Conservation (phyloP, 768 basidiomycete genomes). For the Tremella fuciformis region DNA sequence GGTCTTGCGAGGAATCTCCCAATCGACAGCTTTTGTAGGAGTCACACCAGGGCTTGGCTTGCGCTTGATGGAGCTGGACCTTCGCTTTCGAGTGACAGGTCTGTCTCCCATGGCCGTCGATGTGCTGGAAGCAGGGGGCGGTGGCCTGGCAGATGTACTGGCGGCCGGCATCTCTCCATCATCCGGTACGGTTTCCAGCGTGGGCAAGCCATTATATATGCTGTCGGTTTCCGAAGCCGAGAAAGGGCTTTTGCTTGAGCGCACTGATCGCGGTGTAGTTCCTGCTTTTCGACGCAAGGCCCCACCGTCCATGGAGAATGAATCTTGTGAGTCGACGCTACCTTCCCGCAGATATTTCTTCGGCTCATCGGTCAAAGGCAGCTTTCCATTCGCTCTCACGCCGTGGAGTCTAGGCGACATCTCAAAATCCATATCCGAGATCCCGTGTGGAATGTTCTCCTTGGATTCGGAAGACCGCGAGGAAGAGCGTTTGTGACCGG, state of each 20-base stretch:
- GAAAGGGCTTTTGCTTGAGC: conserved; percentile 6
- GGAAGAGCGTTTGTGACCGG: not conserved
- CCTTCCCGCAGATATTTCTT: not conserved
- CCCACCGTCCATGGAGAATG: not conserved
- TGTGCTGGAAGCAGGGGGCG: conserved; percentile 34
- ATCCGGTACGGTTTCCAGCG: conserved; percentile 35
- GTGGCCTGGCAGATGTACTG: conserved; percentile 16
- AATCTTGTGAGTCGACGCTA: not conserved
- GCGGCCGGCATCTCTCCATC: conserved; percentile 11
- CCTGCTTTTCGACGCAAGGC: not conserved
- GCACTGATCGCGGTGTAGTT: conserved; percentile 1
- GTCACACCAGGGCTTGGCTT: conserved; percentile 40
- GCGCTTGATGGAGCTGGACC: conserved; percentile 39
- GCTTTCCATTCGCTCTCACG: not conserved
- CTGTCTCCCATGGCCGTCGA: conserved; percentile 16
- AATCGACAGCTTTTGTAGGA: conserved; percentile 59
- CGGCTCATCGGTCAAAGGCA: not conserved
- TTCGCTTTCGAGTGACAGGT: conserved; percentile 27
- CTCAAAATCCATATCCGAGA: conserved; percentile 6
- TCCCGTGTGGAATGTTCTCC: conserved; percentile 6
- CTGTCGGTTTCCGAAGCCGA: conserved; percentile 3
- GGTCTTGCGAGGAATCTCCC: conserved; percentile 85
- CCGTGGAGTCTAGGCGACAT: conserved; percentile 8
- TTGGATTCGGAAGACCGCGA: conserved; percentile 19
- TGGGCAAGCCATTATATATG: conserved; percentile 31